Conservation (phyloP, 495 filamentous ascomycete genomes). For the Bathelium albidoporum region DNA sequence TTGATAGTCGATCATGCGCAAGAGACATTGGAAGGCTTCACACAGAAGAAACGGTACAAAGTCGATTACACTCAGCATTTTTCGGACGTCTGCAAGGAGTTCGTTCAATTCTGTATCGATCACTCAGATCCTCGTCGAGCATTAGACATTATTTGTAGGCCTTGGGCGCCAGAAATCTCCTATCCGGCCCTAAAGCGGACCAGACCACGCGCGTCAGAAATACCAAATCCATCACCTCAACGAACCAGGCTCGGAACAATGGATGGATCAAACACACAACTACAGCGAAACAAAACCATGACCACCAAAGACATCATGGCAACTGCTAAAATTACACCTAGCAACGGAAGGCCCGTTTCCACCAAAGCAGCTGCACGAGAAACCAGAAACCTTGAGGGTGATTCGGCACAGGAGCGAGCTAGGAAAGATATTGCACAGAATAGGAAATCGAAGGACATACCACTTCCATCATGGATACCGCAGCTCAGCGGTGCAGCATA, state of each 20-base stretch:
- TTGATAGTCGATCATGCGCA: neutral
- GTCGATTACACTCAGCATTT: slow-evolving; percentile 12
- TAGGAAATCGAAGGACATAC: slow-evolving; percentile 1
- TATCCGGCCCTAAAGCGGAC: neutral
- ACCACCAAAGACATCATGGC: neutral
- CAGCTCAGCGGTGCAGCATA: slow-evolving; percentile 6
- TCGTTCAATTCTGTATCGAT: slow-evolving; percentile 12
- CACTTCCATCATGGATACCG: slow-evolving; percentile 9
- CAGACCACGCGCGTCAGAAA: neutral
- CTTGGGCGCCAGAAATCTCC: slow-evolving; percentile 12
- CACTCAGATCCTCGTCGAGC: slow-evolving; percentile 10
- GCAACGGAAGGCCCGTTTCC: neutral
- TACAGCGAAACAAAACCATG: neutral
- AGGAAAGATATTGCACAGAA: neutral
- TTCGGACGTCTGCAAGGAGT: slow-evolving; percentile 11
- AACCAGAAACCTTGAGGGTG: neutral
- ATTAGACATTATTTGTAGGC: slow-evolving; percentile 16
- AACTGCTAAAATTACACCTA: neutral
- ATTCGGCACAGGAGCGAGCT: neutral
- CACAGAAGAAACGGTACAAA: slow-evolving; percentile 14
- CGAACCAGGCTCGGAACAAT: neutral
- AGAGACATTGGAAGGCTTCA: slow-evolving; percentile 10
- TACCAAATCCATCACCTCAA: neutral
- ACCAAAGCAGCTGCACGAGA: neutral
- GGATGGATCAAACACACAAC: neutral